Evolutionary conservation across 805 yeast genomes (phyloP).

Genomic region (Candida morakotiae): DNA sequence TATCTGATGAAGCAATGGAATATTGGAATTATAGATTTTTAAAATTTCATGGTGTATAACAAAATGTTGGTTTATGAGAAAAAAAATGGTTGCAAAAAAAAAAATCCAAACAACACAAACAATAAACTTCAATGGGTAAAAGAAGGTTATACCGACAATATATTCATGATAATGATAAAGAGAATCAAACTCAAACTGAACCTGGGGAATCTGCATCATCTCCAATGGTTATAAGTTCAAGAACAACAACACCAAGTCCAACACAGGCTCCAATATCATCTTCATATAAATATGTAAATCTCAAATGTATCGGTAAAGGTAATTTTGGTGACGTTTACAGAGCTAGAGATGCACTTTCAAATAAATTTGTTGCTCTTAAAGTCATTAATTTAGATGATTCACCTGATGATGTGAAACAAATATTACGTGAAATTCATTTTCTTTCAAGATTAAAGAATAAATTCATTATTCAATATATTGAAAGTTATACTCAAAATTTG

Average conservation of each 20-base stretch:
- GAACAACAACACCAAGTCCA: not conserved
- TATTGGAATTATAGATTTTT: slow-evolving; percentile 45
- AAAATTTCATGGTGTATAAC: slow-evolving; percentile 10
- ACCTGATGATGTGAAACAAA: slow-evolving; percentile 66
- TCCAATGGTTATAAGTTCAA: not conserved
- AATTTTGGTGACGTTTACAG: slow-evolving; percentile 84
- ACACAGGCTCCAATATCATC: not conserved
- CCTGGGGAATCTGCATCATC: not conserved
- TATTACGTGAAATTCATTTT: slow-evolving; percentile 76
- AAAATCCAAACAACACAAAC: slow-evolving; percentile 4
- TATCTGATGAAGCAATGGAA: slow-evolving; percentile 42
- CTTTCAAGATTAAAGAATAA: slow-evolving; percentile 63
- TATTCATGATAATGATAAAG: slow-evolving; percentile 1
- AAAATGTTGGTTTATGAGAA: not conserved
- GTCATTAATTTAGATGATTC: slow-evolving; percentile 76
- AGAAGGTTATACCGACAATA: not conserved
- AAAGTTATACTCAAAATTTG: slow-evolving; percentile 60
- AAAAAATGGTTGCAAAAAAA: slow-evolving; percentile 5
- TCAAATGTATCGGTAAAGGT: slow-evolving; percentile 73
- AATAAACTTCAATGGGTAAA: slow-evolving; percentile 1
- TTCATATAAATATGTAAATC: slow-evolving; percentile 17
- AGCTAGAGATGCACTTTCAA: slow-evolving; percentile 38
- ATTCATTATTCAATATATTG: slow-evolving; percentile 58
- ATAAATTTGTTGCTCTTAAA: slow-evolving; percentile 72
- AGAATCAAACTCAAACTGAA: not conserved